Conservation (phyloP, 768 basidiomycete genomes). For the Boletus reticulatus region DNA sequence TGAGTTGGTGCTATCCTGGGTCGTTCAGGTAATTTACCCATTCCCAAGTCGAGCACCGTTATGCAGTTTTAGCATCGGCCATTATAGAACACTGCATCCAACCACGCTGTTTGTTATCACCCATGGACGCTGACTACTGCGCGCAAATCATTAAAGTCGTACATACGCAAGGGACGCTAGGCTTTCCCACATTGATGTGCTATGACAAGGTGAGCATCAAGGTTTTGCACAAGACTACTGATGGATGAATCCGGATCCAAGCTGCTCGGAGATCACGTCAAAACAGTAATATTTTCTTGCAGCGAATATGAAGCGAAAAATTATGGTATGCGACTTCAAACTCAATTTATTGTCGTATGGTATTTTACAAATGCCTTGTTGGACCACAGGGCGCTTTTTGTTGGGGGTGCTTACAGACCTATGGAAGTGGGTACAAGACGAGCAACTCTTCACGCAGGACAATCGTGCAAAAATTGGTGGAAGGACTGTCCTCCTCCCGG, state of each 20-base stretch:
- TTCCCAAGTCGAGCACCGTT: slow-evolving; percentile 32
- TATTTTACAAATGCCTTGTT: neutral
- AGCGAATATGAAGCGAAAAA: slow-evolving; percentile 96
- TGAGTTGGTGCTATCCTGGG: slow-evolving; percentile 13
- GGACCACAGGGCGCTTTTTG: slow-evolving; percentile 75
- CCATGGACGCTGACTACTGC: slow-evolving; percentile 95
- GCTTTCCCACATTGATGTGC: slow-evolving; percentile 81
- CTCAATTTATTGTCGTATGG: neutral
- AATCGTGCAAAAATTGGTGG: slow-evolving; percentile 65
- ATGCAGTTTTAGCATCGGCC: slow-evolving; percentile 51
- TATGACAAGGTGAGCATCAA: slow-evolving; percentile 68
- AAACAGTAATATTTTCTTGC: slow-evolving; percentile 84
- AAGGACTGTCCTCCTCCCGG: slow-evolving; percentile 61
- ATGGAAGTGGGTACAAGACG: slow-evolving; percentile 76
- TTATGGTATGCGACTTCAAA: slow-evolving; percentile 57
- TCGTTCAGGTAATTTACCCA: slow-evolving; percentile 6
- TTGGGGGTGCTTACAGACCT: slow-evolving; percentile 75
- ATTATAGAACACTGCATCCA: slow-evolving; percentile 91
- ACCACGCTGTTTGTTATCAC: slow-evolving; percentile 89
- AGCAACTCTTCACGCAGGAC: slow-evolving; percentile 68
- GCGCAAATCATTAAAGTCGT: slow-evolving; percentile 87
- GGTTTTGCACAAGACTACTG: neutral
- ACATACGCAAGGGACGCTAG: slow-evolving; percentile 84
- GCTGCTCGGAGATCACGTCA: slow-evolving; percentile 84
- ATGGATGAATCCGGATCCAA: slow-evolving; percentile 29